A percentile compares a stretch with the other conserved stretches of the same genome.
Evolutionary conservation across 371 early-diverging fungal genomes (phyloP).

Genomic region (Actinomortierella wolfii): DNA sequence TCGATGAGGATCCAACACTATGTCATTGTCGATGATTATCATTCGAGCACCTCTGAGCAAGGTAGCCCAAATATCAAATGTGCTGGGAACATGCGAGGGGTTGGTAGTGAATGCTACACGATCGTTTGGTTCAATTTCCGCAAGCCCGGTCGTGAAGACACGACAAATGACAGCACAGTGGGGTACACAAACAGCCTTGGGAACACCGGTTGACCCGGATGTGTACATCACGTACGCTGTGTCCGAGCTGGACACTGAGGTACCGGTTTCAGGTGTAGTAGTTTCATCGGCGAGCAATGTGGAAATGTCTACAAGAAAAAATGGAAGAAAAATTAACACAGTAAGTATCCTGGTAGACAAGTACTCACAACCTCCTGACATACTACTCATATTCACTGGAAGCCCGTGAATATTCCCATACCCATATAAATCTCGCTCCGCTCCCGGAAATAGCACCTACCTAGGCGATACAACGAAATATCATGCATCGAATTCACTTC

Average conservation of each 20-base stretch:
- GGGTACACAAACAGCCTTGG: conserved; percentile 13
- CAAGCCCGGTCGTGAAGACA: not conserved
- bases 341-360: too few species aligned
- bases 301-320: too few species aligned
- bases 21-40: not conserved
- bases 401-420: too few species aligned
- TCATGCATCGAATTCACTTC: not conserved
- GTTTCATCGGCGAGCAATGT: too few species aligned
- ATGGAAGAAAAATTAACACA: too few species aligned
- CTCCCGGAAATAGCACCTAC: too few species aligned
- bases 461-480: too few species aligned
- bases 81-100: conserved; percentile 8
- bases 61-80: conserved; percentile 4
- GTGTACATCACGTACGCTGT: conserved; percentile 13
- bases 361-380: too few species aligned
- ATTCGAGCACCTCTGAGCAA: conserved; percentile 10
- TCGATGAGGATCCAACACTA: conserved; percentile 4
- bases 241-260: conserved; percentile 1
- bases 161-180: conserved; percentile 7
- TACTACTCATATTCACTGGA: too few species aligned
- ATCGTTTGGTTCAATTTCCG: conserved; percentile 1
- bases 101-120: conserved; percentile 3
- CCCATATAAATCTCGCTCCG: too few species aligned
- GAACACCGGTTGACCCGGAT: conserved; percentile 12
- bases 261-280: too few species aligned